Percentiles rank a stretch among this genome's conserved stretches.
Conservation (phyloP, 352 stramenopile genomes). For the Phytophthora sp. region DNA sequence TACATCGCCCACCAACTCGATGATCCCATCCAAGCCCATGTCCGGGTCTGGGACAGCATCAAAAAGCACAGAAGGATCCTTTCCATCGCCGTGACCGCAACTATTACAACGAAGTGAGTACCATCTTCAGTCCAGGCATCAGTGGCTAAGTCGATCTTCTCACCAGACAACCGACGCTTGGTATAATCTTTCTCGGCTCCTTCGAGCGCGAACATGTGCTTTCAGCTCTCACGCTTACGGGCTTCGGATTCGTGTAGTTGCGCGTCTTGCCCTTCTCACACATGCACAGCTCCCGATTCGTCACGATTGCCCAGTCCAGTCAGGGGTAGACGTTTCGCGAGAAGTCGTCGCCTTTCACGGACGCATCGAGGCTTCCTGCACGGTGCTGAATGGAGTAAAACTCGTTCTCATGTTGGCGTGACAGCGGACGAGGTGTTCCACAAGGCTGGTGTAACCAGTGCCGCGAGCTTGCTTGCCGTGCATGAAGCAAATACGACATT, state of each 20-base stretch:
- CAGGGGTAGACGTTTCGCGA: slow-evolving; percentile 18
- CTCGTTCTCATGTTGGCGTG: slow-evolving; percentile 7
- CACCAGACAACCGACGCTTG: neutral
- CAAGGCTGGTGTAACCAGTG: slow-evolving; percentile 19
- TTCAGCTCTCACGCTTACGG: slow-evolving; percentile 4
- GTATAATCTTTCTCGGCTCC: too few species aligned
- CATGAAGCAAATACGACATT: slow-evolving; percentile 11
- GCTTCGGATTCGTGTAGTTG: slow-evolving; percentile 31
- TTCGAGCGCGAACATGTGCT: slow-evolving; percentile 12
- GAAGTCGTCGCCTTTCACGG: slow-evolving; percentile 10
- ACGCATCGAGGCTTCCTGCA: slow-evolving; percentile 10
- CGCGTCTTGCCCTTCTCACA: slow-evolving; percentile 28
- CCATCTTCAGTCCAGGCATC: slow-evolving; percentile 28
- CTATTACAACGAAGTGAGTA: slow-evolving; percentile 17
- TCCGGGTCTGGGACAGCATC: slow-evolving; percentile 19
- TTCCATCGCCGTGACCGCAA: slow-evolving; percentile 10
- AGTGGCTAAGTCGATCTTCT: slow-evolving; percentile 21
- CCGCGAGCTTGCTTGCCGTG: slow-evolving; percentile 20
- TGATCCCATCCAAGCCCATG: slow-evolving; percentile 16
- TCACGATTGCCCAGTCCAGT: slow-evolving; percentile 25
- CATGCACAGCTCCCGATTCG: slow-evolving; percentile 22
- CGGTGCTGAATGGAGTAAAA: slow-evolving; percentile 8
- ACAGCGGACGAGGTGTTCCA: slow-evolving; percentile 2
- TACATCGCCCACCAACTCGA: slow-evolving; percentile 20
- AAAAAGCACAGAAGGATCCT: slow-evolving; percentile 25